phyloP scores from a whole-genome alignment of 1,284 basidiomycete species.

The Moesziomyces parantarcticus region DNA sequence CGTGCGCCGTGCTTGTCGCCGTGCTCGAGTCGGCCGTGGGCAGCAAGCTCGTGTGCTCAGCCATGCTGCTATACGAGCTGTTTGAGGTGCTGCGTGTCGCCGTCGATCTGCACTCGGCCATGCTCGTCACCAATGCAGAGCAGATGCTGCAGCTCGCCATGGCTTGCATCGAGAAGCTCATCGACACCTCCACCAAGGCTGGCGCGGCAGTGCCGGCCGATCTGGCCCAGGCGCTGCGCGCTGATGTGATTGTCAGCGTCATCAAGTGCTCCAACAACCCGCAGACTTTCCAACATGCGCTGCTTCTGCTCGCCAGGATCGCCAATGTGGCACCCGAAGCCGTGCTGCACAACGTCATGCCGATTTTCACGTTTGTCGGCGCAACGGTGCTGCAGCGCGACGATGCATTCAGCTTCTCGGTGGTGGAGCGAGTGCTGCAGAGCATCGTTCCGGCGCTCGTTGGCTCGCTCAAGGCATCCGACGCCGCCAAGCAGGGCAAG shows the following conservation, averaged over 20 bases:
- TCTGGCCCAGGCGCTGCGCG: slow-evolving; percentile 53
- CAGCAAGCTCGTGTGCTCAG: slow-evolving; percentile 75
- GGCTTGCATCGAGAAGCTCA: slow-evolving; percentile 76
- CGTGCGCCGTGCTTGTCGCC: slow-evolving; percentile 62
- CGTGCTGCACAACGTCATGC: slow-evolving; percentile 94
- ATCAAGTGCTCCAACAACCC: slow-evolving; percentile 79
- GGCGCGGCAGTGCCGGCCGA: slow-evolving; percentile 41
- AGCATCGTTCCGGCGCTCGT: slow-evolving; percentile 94
- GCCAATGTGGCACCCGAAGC: slow-evolving; percentile 87
- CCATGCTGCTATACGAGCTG: slow-evolving; percentile 78
- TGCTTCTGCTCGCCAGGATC: slow-evolving; percentile 87
- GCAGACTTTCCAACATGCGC: slow-evolving; percentile 91
- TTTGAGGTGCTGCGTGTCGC: slow-evolving; percentile 80
- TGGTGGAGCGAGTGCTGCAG: slow-evolving; percentile 94
- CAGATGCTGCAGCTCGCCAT: slow-evolving; percentile 86
- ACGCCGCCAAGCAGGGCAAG: slow-evolving; percentile 33
- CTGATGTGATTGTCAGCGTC: slow-evolving; percentile 60
- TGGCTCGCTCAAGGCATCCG: slow-evolving; percentile 51
- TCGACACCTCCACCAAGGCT: slow-evolving; percentile 70
- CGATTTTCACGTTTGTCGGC: slow-evolving; percentile 99
- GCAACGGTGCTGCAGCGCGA: slow-evolving; percentile 95
- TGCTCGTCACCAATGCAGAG: slow-evolving; percentile 77
- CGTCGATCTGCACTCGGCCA: slow-evolving; percentile 71
- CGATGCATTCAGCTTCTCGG: slow-evolving; percentile 92
- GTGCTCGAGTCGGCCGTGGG: slow-evolving; percentile 80